Evolutionary conservation across 495 filamentous ascomycete species (phyloP), one percentile per base, ranked within the genome.

Genomic region (Lepraria neglecta): DNA sequence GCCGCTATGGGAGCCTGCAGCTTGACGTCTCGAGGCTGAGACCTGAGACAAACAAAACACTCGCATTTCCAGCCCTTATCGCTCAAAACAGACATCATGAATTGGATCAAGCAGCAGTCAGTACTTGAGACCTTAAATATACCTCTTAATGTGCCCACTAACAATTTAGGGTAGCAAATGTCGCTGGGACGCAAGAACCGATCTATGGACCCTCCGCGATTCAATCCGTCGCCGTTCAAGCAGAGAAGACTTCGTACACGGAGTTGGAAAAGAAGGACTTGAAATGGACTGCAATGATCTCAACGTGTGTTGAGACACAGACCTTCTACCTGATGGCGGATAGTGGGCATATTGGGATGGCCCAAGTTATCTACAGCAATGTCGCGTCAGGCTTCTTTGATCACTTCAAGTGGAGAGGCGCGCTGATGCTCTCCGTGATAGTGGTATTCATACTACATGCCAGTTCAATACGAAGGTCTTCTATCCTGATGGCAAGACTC

Each of bases 301-400:
- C 85, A 63, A 97, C 94, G 63, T 86, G 82, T 70, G 94, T 96
- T 60, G 94, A 98, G 77, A 97, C 91, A n/a, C 88, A 97, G 76
- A 90, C 82, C 61, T 98, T 97, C 77, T 97, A 98, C 76, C 74
- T 95, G 71, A 87, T 86, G 77, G 77, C 87, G 51, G 88, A 96
- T 61, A 79, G 74, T 60, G 95, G 94, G 19, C 78, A 84, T 63
- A 70, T 92, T 64, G 90, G 80, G 6, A 80, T 96, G 73, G 83
- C 81, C 56, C 95, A 97, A 79, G 80, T 97, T 72, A 96, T 97
- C 71, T 97, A 97, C 82, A 96, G 88, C 76, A 98, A 96, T 74
- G 89, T 98, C 74, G 87, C 82, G 94, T 97, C 82, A 79, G 91
- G 71, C 28, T 55, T 56, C 54, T 45, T 30, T 56, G 10, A 40